Base-by-base conservation (phyloP, 176 grass and related monocot species). In the Musa itinerans region DNA sequence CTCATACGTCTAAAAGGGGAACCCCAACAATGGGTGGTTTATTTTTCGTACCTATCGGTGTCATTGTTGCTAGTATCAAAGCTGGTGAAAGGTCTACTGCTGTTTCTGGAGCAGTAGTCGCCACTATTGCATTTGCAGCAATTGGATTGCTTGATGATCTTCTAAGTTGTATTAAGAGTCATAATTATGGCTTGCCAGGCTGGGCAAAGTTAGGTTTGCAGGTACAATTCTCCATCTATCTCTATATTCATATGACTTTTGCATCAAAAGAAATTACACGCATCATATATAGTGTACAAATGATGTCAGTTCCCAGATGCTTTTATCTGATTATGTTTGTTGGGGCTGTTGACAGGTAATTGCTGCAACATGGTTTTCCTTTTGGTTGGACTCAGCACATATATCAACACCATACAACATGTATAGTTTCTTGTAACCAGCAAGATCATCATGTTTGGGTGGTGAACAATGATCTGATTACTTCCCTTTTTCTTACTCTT, bases 101-200 rank as follows among this genome's bases (percentile, higher is more conserved):
- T 69, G 56, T 91, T 58, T 91, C 83, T 86, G 90, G 88, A 80
- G 86, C 88, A 76, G 84, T 78, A 50, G 56, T 89, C 76, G 86
- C 79, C 51, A 98, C 90, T 55, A 9, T 91, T 66, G 80, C 87
- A 80, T 93, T 89, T 89, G 90, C 88, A 21, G 23, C 81, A 68
- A 79, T 98, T 89, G 90, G 95, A 68, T 89, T 98, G 19, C 79
- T 98, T 85, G 86, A 89, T 64, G 95, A 98, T 81, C 74, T 91
- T 80, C 87, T 86, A 67, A 78, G 63, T 75, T 62, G 76, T 65
- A 24, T 76, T 12, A 20, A 20, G 52, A 78, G 80, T 78, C 58
- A 11, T 14, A 88, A 77, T 79, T 76, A 9, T 81, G 87, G 83
- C 53, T 82, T 94, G 75, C 78, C 86, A 2, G 72, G 61, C 43